Percentiles rank a stretch among this genome's conserved stretches.
Conservation (phyloP, 1,139 yeast genomes). For the Trichomonascaceae sp. region DNA sequence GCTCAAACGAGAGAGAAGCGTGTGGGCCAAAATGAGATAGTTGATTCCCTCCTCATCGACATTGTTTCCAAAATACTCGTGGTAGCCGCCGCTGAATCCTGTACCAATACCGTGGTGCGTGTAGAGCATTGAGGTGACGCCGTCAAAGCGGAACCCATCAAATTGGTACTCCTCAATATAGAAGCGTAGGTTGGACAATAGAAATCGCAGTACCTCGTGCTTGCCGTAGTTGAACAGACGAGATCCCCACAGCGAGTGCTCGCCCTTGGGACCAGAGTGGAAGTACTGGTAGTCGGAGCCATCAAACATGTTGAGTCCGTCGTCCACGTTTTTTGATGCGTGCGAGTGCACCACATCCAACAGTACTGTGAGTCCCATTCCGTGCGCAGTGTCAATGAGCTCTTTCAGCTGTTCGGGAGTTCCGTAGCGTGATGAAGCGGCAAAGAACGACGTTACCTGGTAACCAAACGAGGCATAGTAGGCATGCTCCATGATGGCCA, state of each 20-base stretch:
- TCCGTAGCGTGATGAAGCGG: conserved; percentile 79
- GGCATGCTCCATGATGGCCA: conserved; percentile 99
- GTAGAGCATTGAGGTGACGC: conserved; percentile 90
- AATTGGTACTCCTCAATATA: conserved; percentile 73
- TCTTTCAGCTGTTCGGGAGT: conserved; percentile 90
- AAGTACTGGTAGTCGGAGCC: conserved; percentile 94
- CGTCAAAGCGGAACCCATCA: conserved; percentile 95
- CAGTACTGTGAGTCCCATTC: conserved; percentile 72
- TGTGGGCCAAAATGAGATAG: conserved; percentile 81
- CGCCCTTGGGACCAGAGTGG: conserved; percentile 77
- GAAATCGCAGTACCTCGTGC: conserved; percentile 79
- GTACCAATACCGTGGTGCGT: conserved; percentile 84
- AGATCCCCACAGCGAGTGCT: conserved; percentile 91
- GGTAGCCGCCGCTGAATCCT: conserved; percentile 83
- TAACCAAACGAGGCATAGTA: conserved; percentile 96
- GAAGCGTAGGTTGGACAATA: conserved; percentile 76
- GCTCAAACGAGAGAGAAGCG: conserved; percentile 44
- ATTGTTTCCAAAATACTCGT: conserved; percentile 71
- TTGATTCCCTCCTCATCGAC: conserved; percentile 83
- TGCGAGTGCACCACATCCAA: conserved; percentile 94
- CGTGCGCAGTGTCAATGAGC: conserved; percentile 83
- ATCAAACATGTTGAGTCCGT: conserved; percentile 86
- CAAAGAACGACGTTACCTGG: conserved; percentile 87
- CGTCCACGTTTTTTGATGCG: conserved; percentile 86
- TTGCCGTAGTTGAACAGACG: conserved; percentile 81